Percentiles rank a stretch among this genome's conserved stretches.
phyloP scores from a whole-genome alignment of 2,329 filamentous ascomycete species.

The Diaporthe capsici region DNA sequence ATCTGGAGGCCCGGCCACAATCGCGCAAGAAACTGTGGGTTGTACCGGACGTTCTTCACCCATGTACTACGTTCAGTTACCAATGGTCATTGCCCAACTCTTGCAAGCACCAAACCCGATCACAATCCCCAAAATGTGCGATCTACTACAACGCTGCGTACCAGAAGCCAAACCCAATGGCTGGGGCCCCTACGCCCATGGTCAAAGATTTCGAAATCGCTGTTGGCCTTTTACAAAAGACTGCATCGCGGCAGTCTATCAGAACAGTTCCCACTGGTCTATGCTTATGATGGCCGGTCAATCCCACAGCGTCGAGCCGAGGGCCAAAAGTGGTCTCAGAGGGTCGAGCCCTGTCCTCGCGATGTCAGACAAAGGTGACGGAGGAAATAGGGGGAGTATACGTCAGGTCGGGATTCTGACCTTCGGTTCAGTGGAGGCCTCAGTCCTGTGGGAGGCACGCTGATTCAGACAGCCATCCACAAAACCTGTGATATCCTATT shows the following conservation, averaged over 20 bases:
- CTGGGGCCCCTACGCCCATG: neutral
- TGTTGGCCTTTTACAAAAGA: neutral
- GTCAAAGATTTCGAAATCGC: neutral
- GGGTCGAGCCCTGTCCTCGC: neutral
- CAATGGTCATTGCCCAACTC: neutral
- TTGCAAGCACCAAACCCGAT: neutral
- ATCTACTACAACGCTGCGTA: neutral
- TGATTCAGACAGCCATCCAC: neutral
- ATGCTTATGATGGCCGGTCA: neutral
- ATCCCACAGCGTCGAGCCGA: neutral
- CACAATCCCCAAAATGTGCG: neutral
- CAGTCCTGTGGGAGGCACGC: neutral
- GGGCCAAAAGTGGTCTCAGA: neutral
- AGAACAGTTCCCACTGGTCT: neutral
- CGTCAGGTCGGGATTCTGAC: neutral
- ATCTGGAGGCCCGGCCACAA: neutral
- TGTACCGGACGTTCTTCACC: neutral
- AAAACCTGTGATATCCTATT: neutral
- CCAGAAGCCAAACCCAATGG: neutral
- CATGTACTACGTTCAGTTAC: neutral
- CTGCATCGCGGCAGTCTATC: neutral
- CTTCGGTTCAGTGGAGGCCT: neutral
- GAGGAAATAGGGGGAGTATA: neutral
- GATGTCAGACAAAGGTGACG: neutral
- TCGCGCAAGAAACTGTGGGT: neutral